Base-by-base conservation (phyloP, 2,329 filamentous ascomycete species). In the Hypoxylon rubiginosum region DNA sequence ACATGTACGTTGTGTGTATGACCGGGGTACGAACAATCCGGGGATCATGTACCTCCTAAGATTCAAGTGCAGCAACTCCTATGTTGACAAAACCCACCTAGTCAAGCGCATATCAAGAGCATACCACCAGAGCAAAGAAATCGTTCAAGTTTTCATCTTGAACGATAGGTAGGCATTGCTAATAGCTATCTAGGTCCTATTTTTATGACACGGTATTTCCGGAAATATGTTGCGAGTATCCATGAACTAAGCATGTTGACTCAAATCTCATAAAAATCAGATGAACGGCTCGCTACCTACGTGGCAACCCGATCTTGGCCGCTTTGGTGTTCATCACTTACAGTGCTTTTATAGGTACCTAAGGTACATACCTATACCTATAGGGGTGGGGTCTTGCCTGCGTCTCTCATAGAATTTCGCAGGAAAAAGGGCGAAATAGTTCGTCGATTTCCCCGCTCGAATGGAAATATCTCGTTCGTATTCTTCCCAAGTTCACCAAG, bases 211-310 rank as follows among this genome's bases (percentile, higher is more conserved):
- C 28, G 52, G 36, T 39, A 24, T 49, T 41, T 43, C 36, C n/a
- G 48, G 32, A 48, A 24, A 39, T 26, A 19, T 48, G 28, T 48
- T 28, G n/a, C 34, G 24, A 56, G 9, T 36, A 28, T 30, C 19
- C 39, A 43, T 30, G 26, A 67, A 58, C 51, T 36, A 45, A 45
- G 26, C 41, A 58, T 39, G 36, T 51, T 39, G 48, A 50, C 43
- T 55, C 54, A 41, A 41, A 61, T 58, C 6, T 17, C n/a, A 34
- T 49, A 34, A 50, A 61, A 28, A 63, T 63, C 64, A 67, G 49
- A 58, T 65, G 53, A 53, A 65, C 57, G 19, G 34, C 24, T 43
- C 46, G 53, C 49, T 64, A 67, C 65, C 49, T 64, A 67, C 65
- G 65, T 62, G 65, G 64, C 65, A 62, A 65, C 15, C 46, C 21